phyloP scores from a whole-genome alignment of 1,284 basidiomycete genomes.

The Ganoderma sinense region DNA sequence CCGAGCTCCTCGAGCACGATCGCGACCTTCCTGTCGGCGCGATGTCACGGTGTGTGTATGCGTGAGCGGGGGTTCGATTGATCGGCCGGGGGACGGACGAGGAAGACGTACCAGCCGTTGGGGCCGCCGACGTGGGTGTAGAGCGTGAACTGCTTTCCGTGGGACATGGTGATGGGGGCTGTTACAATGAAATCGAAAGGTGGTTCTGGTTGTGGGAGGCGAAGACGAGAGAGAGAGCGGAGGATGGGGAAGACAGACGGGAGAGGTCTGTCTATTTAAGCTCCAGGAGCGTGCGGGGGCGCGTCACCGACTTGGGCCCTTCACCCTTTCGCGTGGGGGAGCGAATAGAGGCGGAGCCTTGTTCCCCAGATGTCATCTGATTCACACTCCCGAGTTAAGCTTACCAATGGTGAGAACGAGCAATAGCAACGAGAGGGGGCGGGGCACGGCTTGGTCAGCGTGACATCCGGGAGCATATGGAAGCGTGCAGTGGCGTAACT shows the following conservation, averaged over 20 bases:
- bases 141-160: conserved; percentile 17
- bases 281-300: not conserved
- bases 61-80: too few relatives aligned
- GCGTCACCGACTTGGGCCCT: not conserved
- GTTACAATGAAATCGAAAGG: too few relatives aligned
- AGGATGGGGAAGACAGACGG: not conserved
- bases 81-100: not conserved
- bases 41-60: not conserved
- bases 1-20: conserved; percentile 35
- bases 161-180: conserved; percentile 7
- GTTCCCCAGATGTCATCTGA: not conserved
- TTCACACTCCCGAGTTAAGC: not conserved
- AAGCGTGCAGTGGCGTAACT: too few relatives aligned
- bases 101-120: conserved; percentile 11
- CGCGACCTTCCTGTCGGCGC: conserved; percentile 37
- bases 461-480: not conserved
- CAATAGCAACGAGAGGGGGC: too few relatives aligned
- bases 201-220: not conserved
- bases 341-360: not conserved
- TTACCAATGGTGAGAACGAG: not conserved
- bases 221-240: not conserved
- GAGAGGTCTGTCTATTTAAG: not conserved
- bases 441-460: not conserved
- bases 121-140: conserved; percentile 10
- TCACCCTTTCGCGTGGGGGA: too few relatives aligned